Base-by-base conservation (phyloP, 2,329 filamentous ascomycete species). In the Colletotrichum echinochloae region DNA sequence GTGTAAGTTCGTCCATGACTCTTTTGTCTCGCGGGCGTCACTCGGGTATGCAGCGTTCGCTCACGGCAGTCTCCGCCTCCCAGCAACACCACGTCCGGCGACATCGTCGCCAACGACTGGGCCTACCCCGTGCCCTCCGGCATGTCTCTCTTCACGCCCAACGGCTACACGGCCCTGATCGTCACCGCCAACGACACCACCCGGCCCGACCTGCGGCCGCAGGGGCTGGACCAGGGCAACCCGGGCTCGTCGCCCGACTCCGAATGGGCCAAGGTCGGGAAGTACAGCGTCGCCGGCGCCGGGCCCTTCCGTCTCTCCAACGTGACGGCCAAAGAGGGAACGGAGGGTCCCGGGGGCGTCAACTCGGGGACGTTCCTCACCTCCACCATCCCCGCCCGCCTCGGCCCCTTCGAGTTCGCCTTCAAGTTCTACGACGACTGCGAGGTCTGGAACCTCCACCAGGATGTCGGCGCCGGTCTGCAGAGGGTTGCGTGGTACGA, bases 141-240 rank as follows among this genome's bases (percentile, higher is more conserved):
- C 26, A 54, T 66, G 46, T 66, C 63, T 28, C 63, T 66, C 7
- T 66, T 66, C 46, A 66, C 63, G 12, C 55, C 63, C 1, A 60
- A 60, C 46, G 55, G 63, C n/a, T 66, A 66, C 55, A 66, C 55
- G 20, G 63, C 63, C 14, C 33, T 66, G 4, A 26, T 66, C 3
- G 63, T 66, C 9, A 66, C 63, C 5, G 63, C 63, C 14, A 66
- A 66, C 11, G 63, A 66, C 63, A 66, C 63, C 4, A 66, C 63
- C 12, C 16, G 55, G 2, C 55, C 63, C 3, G 63, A 66, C 6
- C 63, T 66, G 0, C 55, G 63, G 14, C 63, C 63, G 0, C 63
- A 66, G 11, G 63, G 55, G 1, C 46, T 66, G 3, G 63, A 66
- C 37, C 63, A 66, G 16, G n/a, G 35, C 55, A 66, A 48, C 48